Conservation (phyloP, 164 flowering plant species). For the Stephania japonica region DNA sequence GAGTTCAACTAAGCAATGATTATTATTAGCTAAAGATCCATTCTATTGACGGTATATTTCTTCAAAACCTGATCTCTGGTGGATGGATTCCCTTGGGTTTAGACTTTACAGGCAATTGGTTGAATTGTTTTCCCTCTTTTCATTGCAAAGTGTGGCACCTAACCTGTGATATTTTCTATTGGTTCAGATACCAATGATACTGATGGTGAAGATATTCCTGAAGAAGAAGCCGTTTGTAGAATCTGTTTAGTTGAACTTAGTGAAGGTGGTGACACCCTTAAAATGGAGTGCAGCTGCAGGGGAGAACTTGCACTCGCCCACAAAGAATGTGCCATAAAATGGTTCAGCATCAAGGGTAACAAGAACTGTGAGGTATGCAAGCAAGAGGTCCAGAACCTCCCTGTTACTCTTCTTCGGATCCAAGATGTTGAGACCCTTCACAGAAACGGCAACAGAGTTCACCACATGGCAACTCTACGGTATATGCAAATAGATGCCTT, state of each 20-base stretch:
- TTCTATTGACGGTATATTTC: not conserved
- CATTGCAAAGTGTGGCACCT: not conserved
- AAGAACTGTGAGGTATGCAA: constrained; percentile 89
- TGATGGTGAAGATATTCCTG: constrained; percentile 86
- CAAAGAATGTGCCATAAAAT: constrained; percentile 86
- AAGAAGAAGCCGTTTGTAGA: constrained; percentile 96
- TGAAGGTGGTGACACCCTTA: constrained; percentile 92
- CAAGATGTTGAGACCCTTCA: constrained; percentile 38
- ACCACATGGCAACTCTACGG: constrained; percentile 25
- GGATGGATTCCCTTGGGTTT: not conserved
- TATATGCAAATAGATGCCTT: constrained; percentile 48
- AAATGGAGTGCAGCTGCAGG: constrained; percentile 96
- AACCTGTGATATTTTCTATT: constrained; percentile 21
- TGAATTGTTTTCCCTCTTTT: not conserved
- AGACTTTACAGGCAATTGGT: not conserved
- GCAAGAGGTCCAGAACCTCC: constrained; percentile 77
- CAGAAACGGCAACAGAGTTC: constrained; percentile 25
- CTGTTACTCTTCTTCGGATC: constrained; percentile 75
- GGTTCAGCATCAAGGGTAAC: constrained; percentile 94
- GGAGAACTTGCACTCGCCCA: constrained; percentile 96
- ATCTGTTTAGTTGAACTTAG: constrained; percentile 75
- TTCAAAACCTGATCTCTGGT: not conserved
- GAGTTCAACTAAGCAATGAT: not conserved
- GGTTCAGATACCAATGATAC: constrained; percentile 43
- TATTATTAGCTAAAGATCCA: not conserved